Percentiles rank a stretch among this genome's conserved stretches.
Conservation (phyloP, 2,329 filamentous ascomycete genomes). For the Fusarium sp. region DNA sequence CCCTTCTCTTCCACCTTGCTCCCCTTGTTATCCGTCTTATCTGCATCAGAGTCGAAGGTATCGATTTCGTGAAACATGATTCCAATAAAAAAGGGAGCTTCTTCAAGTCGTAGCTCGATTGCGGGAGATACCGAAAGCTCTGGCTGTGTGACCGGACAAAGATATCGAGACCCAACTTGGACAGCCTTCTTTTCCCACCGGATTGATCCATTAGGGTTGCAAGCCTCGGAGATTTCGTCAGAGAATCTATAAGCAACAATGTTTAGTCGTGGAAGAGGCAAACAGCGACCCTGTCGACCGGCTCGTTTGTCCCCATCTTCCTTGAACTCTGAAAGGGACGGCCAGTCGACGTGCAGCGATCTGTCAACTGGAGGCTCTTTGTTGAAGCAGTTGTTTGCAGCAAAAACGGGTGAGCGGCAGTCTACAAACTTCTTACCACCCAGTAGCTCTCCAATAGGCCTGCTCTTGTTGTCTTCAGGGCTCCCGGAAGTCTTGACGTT, state of each 20-base stretch:
- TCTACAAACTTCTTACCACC: constrained; percentile 44
- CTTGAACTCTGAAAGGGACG: constrained; percentile 49
- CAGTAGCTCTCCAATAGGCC: constrained; percentile 36
- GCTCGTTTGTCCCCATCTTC: constrained; percentile 48
- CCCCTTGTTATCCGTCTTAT: not conserved
- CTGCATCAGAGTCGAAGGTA: not conserved
- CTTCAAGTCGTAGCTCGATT: constrained; percentile 14
- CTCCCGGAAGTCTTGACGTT: constrained; percentile 25
- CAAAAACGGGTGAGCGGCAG: constrained; percentile 48
- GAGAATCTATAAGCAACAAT: constrained; percentile 19
- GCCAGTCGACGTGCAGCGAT: constrained; percentile 45
- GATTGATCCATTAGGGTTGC: constrained; percentile 38
- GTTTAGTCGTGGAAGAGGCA: constrained; percentile 48
- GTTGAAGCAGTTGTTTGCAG: constrained; percentile 48
- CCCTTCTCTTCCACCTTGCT: not conserved
- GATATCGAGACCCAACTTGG: constrained; percentile 31
- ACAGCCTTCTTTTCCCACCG: constrained; percentile 43
- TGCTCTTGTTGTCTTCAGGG: not conserved
- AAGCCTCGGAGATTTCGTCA: constrained; percentile 14
- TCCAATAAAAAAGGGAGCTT: constrained; percentile 17
- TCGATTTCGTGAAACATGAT: constrained; percentile 21
- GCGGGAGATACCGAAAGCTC: constrained; percentile 5
- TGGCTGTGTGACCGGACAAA: constrained; percentile 31
- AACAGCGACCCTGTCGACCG: constrained; percentile 38
- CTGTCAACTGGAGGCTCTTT: constrained; percentile 22